phyloP scores from a whole-genome alignment of 192 early-diverging fungal genomes.

The Coemansia sp. region DNA sequence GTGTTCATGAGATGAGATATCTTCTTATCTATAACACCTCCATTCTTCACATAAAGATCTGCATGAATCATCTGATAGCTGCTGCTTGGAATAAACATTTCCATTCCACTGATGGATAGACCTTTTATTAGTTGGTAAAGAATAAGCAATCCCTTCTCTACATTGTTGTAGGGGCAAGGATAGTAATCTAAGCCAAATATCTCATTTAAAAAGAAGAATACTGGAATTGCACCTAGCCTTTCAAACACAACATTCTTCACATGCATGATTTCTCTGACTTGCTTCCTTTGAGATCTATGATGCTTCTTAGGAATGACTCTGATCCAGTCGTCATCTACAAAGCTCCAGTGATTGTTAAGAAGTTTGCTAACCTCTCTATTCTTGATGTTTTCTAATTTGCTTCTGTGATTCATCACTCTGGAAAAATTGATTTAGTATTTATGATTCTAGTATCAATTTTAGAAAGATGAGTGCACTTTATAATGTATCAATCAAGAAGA shows the following conservation, averaged over 20 bases:
- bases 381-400: too few relatives aligned
- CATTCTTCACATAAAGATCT: constrained; percentile 11
- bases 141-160: constrained; percentile 29
- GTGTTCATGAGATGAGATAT: constrained; percentile 1
- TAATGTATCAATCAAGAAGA: not conserved
- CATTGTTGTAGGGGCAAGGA: constrained; percentile 21
- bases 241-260: too few relatives aligned
- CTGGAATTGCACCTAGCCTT: constrained; percentile 1
- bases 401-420: too few relatives aligned
- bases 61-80: constrained; percentile 19
- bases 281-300: too few relatives aligned
- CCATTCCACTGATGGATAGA: constrained; percentile 7
- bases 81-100: constrained; percentile 19
- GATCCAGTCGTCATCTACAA: too few relatives aligned
- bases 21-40: not conserved
- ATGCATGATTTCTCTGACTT: too few relatives aligned
- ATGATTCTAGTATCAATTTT: not conserved
- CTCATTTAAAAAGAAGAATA: constrained; percentile 22
- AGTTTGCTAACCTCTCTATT: too few relatives aligned
- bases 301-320: too few relatives aligned
- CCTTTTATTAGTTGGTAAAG: constrained; percentile 26
- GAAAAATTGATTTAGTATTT: too few relatives aligned
- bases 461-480: not conserved
- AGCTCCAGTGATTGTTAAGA: too few relatives aligned
- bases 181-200: constrained; percentile 11